Base-by-base conservation (phyloP, 177 flowering plant species). In the Vitis hybrid region DNA sequence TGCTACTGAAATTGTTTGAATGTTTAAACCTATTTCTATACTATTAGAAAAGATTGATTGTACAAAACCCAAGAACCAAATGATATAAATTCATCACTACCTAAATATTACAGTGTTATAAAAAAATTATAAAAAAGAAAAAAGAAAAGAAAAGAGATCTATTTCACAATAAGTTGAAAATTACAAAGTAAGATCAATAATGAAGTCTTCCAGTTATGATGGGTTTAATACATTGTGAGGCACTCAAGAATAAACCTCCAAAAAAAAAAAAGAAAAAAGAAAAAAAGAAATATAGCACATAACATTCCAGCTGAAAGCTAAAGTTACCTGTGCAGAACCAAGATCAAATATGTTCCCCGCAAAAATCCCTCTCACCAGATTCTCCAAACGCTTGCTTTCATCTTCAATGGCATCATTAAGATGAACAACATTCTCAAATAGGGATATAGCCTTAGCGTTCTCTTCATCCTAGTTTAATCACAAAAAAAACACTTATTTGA, bases 331-430 rank as follows among this genome's bases (percentile, higher is more conserved):
- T 66, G 99, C 98, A 73, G 98, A 96, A 66, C 99, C 99, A 68
- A 96, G 90, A 74, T 96, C 98, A 83, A 96, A 94, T 72, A 96
- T 89, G 79, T 96, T 96, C 62, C 99, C 99, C 1, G 97, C 99
- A 85, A 96, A 89, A 64, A 96, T 88, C 74, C 99, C 99, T 79
- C 92, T 86, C 66, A 89, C 80, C 78, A 96, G 79, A 83, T 77
- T 93, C 75, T 96, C 95, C 11, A 92, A 61, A 39, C 95, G 93
- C 72, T 87, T 82, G 72, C 72, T 75, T 62, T 65, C 90, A 79
- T 96, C 98, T 80, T 87, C 93, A 77, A 93, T 94, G 65, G 88
- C 88, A 90, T 96, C 98, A 83, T 83, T 93, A 69, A 92, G 84
- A 68, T 62, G 72, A 64, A 93, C 86, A 10, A 96, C 99, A 61